Percentiles rank a stretch among this genome's conserved stretches.
Conservation (phyloP, 495 filamentous ascomycete species). For the Daldinia vernicosa region DNA sequence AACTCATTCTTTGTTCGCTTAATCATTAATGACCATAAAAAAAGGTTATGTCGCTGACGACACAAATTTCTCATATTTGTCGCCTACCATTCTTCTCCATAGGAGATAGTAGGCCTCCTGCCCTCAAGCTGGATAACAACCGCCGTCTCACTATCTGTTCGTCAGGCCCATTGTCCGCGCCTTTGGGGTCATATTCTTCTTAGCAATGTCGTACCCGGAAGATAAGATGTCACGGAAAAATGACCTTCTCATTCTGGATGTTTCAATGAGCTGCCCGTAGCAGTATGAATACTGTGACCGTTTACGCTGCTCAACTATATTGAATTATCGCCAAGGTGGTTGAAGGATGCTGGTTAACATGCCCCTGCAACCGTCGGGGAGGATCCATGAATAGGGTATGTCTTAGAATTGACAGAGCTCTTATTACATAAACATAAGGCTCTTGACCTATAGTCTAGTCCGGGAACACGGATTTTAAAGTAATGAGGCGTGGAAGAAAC, state of each 20-base stretch:
- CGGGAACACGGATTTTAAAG: neutral
- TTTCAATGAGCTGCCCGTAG: neutral
- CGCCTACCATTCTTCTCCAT: neutral
- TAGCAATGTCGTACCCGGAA: neutral
- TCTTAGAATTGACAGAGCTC: neutral
- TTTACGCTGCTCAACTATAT: neutral
- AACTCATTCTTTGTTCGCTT: neutral
- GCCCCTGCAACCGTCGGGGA: neutral
- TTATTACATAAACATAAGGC: neutral
- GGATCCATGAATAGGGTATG: neutral
- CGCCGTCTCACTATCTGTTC: neutral
- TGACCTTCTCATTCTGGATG: neutral
- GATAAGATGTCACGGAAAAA: neutral
- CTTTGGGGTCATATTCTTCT: neutral
- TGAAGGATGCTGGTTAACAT: neutral
- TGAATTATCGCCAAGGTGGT: neutral
- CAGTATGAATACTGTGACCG: neutral
- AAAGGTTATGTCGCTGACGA: neutral
- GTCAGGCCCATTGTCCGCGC: neutral
- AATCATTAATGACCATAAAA: neutral
- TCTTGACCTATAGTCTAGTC: neutral
- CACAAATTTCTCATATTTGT: neutral
- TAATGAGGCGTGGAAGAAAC: neutral
- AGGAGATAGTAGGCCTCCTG: neutral
- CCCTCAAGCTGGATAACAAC: neutral